Evolutionary conservation across 768 basidiomycete genomes (phyloP).

Genomic region (Termitomyces sp.): DNA sequence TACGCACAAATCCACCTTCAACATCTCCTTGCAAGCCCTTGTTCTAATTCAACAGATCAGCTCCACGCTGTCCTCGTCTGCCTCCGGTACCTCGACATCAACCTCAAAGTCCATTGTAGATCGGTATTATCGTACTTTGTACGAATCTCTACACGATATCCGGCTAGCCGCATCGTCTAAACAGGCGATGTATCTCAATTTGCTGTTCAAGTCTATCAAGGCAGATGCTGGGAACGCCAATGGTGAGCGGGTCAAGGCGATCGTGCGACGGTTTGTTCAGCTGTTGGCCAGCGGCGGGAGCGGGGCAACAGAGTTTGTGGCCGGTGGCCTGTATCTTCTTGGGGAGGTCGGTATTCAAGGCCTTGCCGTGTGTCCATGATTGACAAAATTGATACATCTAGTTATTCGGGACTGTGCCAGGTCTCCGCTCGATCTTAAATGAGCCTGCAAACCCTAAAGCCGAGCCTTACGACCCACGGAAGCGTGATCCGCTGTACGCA

Average conservation of each 20-base stretch:
- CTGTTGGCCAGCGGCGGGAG: constrained; percentile 63
- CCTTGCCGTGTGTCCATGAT: background rate
- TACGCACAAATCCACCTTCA: constrained; percentile 95
- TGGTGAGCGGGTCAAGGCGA: constrained; percentile 64
- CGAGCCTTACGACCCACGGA: constrained; percentile 73
- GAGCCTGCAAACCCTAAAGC: constrained; percentile 17
- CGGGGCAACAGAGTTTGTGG: constrained; percentile 82
- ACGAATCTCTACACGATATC: constrained; percentile 81
- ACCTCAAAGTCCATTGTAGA: constrained; percentile 50
- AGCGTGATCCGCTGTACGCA: constrained; percentile 86
- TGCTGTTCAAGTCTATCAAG: constrained; percentile 89
- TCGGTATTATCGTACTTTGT: constrained; percentile 79
- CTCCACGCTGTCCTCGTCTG: constrained; percentile 39
- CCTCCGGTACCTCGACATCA: constrained; percentile 33
- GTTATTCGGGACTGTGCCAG: constrained; percentile 40
- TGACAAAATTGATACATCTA: constrained; percentile 7
- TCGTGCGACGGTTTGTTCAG: constrained; percentile 82
- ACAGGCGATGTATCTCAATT: constrained; percentile 94
- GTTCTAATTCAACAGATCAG: constrained; percentile 84
- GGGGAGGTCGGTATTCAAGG: constrained; percentile 61
- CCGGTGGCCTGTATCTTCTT: constrained; percentile 82
- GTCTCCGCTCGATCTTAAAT: constrained; percentile 36
- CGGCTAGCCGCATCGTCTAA: constrained; percentile 82
- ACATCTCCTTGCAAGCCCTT: constrained; percentile 90
- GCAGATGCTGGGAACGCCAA: constrained; percentile 46